Evolutionary conservation across 208 protist species (phyloP), one percentile per base, ranked within the genome.

Genomic region (Trypanosoma scelopori): DNA sequence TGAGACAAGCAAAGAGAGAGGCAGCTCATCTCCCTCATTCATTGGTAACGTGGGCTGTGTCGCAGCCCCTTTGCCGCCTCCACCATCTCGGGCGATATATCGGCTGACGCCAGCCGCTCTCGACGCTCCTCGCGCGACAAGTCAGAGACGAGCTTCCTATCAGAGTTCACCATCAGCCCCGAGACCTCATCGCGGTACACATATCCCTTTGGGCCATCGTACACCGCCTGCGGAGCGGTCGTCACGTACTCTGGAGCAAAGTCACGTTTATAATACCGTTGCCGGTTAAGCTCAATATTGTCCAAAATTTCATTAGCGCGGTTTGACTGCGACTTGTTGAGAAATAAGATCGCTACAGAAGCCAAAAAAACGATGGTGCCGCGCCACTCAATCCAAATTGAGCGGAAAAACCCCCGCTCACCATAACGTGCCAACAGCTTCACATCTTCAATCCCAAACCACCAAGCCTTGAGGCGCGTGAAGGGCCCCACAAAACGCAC

Each of bases 251-350:
- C 75, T 5, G 89, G 89, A n/a, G 70, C 68, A 57, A 94, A 92
- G 25, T 89, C 83, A 6, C 79, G 69, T 15, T 80, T 71, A 72
- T 94, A 94, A 68, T 82, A 90, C 28, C 52, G 72, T 61, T 84
- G 85, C 6, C 89, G 79, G 47, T 94, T 94, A 18, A 94, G 59
- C 51, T 94, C 89, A 64, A 91, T 91, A 65, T 91, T 94, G n/a
- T 94, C 89, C 35, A 94, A 67, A 55, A 94, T 80, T 16, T 89
- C 71, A 49, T 94, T 89, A 3, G 81, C 83, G 20, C 57, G 62
- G 41, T 81, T 85, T 22, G 79, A 73, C 73, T 94, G 83, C 28
- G 69, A 58, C 3, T 74, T 71, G 5, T 82, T 78, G 5, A 89
- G 56, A 13, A 82, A 55, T 27, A 91, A 78, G 35, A 73, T 45